Evolutionary conservation across 768 basidiomycete genomes (phyloP), one percentile per base, ranked within the genome.

Genomic region (Leccinum uliginosum): DNA sequence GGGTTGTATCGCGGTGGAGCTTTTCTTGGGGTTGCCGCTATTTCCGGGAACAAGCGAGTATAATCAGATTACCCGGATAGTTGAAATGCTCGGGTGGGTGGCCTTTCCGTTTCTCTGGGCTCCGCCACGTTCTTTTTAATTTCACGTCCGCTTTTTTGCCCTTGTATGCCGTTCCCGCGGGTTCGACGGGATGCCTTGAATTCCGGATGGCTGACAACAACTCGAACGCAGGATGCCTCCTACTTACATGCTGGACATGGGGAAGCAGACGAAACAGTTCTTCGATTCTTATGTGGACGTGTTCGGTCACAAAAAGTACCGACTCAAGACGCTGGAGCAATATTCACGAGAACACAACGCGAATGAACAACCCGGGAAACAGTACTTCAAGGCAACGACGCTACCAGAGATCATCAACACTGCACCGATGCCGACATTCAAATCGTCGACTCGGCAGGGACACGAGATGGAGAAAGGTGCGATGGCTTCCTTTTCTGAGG

Each of bases 41-140:
- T 99, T 99, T 75, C 97, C 97, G 3, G 97, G 97, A 23, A 98
- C 97, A 34, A 97, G 94, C 78, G 97, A 99, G 74, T 99, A 97
- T 74, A 99, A 99, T 74, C 97, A 99, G 71, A 81, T 98, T 54
- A 94, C 92, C 21, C 81, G 97, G 57, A 98, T 99, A 53, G 87
- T 97, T 30, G 97, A 98, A 66, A 98, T 98, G 94, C 84, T 99
- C 24, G 97, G 97, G 94, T 96, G 71, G 32, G 91, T 78, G 44
- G 17, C 49, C 21, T 15, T 44, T 56, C 43, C 14, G 34, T 50
- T 38, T 53, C 32, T 32, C 40, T 34, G 15, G 11, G 26, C 21
- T 44, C 23, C 23, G 44, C 51, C 29, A 4, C 43, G 9, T 46
- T 54, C 27, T 53, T 58, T 40, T 40, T 40, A 5, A 35, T 55